A percentile compares a stretch with the other conserved stretches of the same genome.
These are phyloP conservation scores for Eremothecium cymbalariae DNA, from an alignment of 1,139 yeast species.

Conservation along the genomic window DNA sequence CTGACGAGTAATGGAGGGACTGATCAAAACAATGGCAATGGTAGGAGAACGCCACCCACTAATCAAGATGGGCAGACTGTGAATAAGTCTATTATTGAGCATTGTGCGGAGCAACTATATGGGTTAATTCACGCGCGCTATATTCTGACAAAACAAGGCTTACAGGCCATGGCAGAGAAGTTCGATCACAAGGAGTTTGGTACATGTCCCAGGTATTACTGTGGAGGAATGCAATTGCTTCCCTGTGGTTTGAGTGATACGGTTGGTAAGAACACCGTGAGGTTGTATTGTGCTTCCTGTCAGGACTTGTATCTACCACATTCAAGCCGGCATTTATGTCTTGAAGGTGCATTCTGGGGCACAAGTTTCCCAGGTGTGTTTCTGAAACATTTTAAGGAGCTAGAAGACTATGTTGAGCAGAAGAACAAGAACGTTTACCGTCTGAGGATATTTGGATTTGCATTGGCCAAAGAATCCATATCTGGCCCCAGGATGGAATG, in stretches of 20 bases:
- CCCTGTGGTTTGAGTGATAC: constrained; percentile 91
- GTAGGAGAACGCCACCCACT: constrained; percentile 1
- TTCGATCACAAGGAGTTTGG: constrained; percentile 89
- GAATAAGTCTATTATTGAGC: constrained; percentile 61
- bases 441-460: constrained; percentile 81
- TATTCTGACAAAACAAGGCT: constrained; percentile 81
- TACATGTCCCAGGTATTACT: constrained; percentile 78
- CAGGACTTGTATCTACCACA: constrained; percentile 84
- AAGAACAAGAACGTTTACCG: constrained; percentile 47
- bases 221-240: constrained; percentile 85
- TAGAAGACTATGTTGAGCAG: constrained; percentile 50
- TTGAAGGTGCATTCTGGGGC: constrained; percentile 96
- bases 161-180: constrained; percentile 92
- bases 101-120: constrained; percentile 82
- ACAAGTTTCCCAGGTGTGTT: constrained; percentile 91
- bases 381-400: constrained; percentile 81
- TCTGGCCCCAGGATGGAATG: constrained; percentile 94
- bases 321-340: constrained; percentile 71
- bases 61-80: constrained; percentile 25
- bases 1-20: constrained; percentile 5
- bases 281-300: constrained; percentile 92
- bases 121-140: constrained; percentile 93
- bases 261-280: constrained; percentile 85
- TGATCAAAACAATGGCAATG: constrained; percentile 6
- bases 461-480: constrained; percentile 61